Evolutionary conservation across 805 yeast genomes (phyloP), one percentile per base, ranked within the genome.

Genomic region (Huiozyma naganishii): DNA sequence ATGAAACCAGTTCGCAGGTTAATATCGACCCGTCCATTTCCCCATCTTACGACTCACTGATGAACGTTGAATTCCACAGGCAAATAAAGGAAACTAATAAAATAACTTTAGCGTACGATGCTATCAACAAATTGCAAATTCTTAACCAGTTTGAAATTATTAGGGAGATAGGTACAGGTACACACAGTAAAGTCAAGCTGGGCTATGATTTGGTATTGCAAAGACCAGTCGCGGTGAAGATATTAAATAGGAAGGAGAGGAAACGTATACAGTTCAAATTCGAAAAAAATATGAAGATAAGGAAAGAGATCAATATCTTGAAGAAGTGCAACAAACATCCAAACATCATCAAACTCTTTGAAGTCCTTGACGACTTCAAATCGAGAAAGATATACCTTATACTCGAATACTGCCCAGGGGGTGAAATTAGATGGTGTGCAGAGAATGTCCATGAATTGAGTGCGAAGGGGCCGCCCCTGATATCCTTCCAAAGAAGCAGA

Each of bases 171-270:
- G 98, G 98, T 8, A 72, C 84, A 32, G 98, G 98, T n/a, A 95
- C 89, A 61, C 97, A 90, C 64, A 97, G 98, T n/a, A 90, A 87
- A 61, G 98, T 92, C 37, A 92, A 92, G 61, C 71, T 92, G 13
- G 98, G 95, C 0, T 75, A 75, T 47, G 90, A 89, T 58, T 63
- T 80, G 43, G 70, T 74, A n/a, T 63, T 71, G 6, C 69, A 73
- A 38, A 79, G 74, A 50, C 67, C 77, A 30, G 95, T 87, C n/a
- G 98, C 98, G 4, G 88, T 92, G 44, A 92, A 92, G 60, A 85
- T 92, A 41, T 87, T 92, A 37, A 89, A 86, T 64, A 72, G 97
- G 42, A 76, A 76, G 39, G 77, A 58, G 39, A 54, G 53, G 41
- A 54, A 53, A 32, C 50, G 51, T 27, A 28, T 32, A 3, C 34